Conservation (phyloP, 202 grass and related monocot genomes). For the Brachypodium distachyon region DNA sequence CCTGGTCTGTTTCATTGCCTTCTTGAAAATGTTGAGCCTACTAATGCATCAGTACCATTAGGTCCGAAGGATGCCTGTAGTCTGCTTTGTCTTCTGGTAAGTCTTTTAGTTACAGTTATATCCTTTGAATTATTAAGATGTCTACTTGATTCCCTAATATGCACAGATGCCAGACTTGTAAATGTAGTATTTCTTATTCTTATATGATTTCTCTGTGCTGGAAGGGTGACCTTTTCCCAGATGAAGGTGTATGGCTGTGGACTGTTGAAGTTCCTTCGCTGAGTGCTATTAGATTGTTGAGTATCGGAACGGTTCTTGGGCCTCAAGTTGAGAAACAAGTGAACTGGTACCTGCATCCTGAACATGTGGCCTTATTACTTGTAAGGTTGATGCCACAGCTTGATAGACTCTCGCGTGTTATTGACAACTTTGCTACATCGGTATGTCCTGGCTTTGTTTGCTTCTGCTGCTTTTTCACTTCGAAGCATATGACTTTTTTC, state of each 20-base stretch:
- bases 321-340: slow-evolving; percentile 66
- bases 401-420: slow-evolving; percentile 64
- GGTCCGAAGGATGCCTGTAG: slow-evolving; percentile 93
- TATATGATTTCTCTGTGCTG: slow-evolving; percentile 32
- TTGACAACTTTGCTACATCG: slow-evolving; percentile 84
- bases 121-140: not conserved
- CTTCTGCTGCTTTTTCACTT: slow-evolving; percentile 13
- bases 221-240: slow-evolving; percentile 90
- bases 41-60: slow-evolving; percentile 51
- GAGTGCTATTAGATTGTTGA: slow-evolving; percentile 78
- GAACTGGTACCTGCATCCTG: slow-evolving; percentile 80
- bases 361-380: slow-evolving; percentile 60
- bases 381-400: slow-evolving; percentile 83
- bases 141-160: not conserved
- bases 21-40: slow-evolving; percentile 79
- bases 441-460: slow-evolving; percentile 45
- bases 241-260: slow-evolving; percentile 93
- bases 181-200: not conserved
- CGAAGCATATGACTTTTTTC: not conserved
- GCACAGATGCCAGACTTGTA: not conserved
- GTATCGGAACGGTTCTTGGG: slow-evolving; percentile 71
- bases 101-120: slow-evolving; percentile 18
- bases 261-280: slow-evolving; percentile 77
- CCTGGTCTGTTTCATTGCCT: slow-evolving; percentile 90
- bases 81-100: slow-evolving; percentile 89